Base-by-base conservation (phyloP, 2,329 filamentous ascomycete species). In the Juglanconis oblonga region DNA sequence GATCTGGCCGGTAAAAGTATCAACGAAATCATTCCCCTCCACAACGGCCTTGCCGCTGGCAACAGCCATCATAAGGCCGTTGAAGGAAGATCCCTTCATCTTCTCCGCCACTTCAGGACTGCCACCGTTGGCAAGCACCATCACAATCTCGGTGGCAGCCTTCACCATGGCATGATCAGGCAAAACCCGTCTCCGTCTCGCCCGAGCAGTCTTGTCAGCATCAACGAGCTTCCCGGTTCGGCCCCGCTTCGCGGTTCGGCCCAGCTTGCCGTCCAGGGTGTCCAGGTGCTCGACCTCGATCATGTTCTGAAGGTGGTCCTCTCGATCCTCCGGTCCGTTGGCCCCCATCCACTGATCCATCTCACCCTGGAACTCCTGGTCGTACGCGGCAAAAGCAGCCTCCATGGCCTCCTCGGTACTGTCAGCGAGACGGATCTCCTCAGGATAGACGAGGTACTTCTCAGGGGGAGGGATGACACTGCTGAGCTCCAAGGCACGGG, bases 11-110 rank as follows among this genome's bases (percentile, higher is more conserved):
- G 62, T 59, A 40, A 49, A 47, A 29, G 55, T 49, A 17, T 71
- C 80, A 50, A 89, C 84, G 67, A 90, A 79, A 67, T 85, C 83
- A 70, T 91, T 87, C 45, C 87, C 89, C 65, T 90, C 81, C 42
- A 95, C 86, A 52, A 83, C 82, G 13, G 92, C 85, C 74, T 95
- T 87, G 58, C 83, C 80, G 69, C 91, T 86, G 55, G 88, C 83
- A 57, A 95, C 83, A 61, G 85, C 83, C 33, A 89, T 84, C 91
- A 96, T 95, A 50, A 96, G 77, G 4, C 83, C 80, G 1, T 94
- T 75, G 69, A 96, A 96, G 61, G 84, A 84, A 65, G 90, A 93
- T 69, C 92, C 85, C 67, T 87, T 85, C 72, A 95, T 95, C 69
- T 94, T 94, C 51, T 86, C 77, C 58, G 83, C 87, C 60, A 17